These are phyloP conservation scores for Phytopythium mirpurense DNA, from an alignment of 352 stramenopile genomes.

Conservation along the genomic window DNA sequence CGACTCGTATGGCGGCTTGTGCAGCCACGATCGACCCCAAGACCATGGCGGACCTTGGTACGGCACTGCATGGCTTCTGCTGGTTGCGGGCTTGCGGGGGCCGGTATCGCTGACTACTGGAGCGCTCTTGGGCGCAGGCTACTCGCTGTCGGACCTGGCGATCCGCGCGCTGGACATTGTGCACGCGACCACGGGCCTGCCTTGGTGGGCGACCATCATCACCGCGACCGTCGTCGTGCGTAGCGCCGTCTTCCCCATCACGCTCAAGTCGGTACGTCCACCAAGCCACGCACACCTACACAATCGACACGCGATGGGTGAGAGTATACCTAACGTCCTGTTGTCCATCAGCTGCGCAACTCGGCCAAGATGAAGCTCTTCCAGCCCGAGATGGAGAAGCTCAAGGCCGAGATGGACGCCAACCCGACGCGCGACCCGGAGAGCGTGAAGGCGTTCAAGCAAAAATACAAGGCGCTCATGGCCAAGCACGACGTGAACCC, in stretches of 20 bases:
- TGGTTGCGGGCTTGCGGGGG: not conserved
- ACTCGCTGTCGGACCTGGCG: conserved; percentile 64
- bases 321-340: not conserved
- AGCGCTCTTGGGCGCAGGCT: conserved; percentile 18
- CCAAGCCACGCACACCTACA: not conserved
- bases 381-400: conserved; percentile 81
- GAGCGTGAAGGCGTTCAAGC: conserved; percentile 53
- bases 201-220: conserved; percentile 86
- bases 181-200: conserved; percentile 74
- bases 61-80: not conserved
- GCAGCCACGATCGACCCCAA: conserved; percentile 44
- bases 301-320: not conserved
- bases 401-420: conserved; percentile 60
- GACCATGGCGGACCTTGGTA: conserved; percentile 53
- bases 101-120: not conserved
- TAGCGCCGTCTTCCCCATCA: conserved; percentile 69
- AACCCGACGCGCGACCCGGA: conserved; percentile 40
- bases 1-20: conserved; percentile 5
- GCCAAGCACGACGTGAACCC: conserved; percentile 81
- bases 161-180: conserved; percentile 71
- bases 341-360: conserved; percentile 56
- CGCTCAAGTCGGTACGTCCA: conserved; percentile 64
- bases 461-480: conserved; percentile 76
- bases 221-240: conserved; percentile 76
- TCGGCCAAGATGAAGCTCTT: conserved; percentile 80